A percentile compares a stretch with the other conserved stretches of the same genome.
Evolutionary conservation across 495 filamentous ascomycete genomes (phyloP).

Genomic region (Endocarpon pusillum): DNA sequence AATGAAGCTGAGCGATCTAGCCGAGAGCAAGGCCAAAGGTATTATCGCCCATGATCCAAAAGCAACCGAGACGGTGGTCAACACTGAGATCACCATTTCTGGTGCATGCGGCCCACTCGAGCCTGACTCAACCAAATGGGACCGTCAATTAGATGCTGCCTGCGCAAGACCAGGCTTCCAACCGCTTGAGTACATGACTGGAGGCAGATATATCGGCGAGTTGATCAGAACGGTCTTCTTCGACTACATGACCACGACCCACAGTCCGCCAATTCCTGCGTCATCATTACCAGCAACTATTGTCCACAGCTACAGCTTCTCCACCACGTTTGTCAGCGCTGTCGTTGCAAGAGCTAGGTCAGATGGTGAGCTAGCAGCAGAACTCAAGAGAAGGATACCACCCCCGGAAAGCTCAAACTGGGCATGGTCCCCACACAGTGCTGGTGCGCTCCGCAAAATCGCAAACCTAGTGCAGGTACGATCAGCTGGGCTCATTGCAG

Average conservation of each 20-base stretch:
- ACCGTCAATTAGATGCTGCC: constrained; percentile 42
- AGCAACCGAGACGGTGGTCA: constrained; percentile 50
- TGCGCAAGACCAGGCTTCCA: constrained; percentile 65
- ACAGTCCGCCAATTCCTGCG: constrained; percentile 16
- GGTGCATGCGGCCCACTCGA: constrained; percentile 50
- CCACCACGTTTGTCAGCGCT: constrained; percentile 54
- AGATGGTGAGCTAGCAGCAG: constrained; percentile 28
- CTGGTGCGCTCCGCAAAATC: constrained; percentile 39
- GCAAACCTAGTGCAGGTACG: constrained; percentile 47
- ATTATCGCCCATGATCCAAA: constrained; percentile 22
- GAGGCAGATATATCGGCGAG: constrained; percentile 70
- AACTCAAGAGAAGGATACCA: constrained; percentile 37
- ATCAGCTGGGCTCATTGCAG: constrained; percentile 55
- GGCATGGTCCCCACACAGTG: constrained; percentile 40
- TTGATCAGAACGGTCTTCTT: constrained; percentile 55
- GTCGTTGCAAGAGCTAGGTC: constrained; percentile 33
- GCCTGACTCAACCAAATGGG: constrained; percentile 56
- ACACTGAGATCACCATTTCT: constrained; percentile 76
- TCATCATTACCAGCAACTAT: constrained; percentile 38
- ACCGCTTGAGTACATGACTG: constrained; percentile 78
- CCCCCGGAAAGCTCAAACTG: constrained; percentile 28
- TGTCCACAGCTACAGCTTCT: constrained; percentile 42
- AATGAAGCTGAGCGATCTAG: constrained; percentile 44
- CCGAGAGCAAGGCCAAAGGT: constrained; percentile 39
- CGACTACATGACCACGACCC: constrained; percentile 39